Percentiles rank a stretch among this genome's conserved stretches.
These are phyloP conservation scores for Citrullus colocynthis DNA, from an alignment of 306 rosid species.

Conservation along the genomic window DNA sequence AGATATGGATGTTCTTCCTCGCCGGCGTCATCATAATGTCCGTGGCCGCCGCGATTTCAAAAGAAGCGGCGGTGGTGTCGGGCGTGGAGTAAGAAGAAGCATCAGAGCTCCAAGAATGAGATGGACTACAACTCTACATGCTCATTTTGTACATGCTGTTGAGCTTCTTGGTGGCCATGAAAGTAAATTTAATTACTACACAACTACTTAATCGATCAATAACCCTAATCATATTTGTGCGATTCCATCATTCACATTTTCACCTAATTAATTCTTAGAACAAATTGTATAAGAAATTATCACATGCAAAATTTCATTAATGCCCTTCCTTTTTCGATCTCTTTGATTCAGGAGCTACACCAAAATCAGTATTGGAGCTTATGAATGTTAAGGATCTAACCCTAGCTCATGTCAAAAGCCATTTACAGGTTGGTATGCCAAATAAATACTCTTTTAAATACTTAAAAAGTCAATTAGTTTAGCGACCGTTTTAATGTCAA, in stretches of 20 bases:
- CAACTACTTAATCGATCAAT: no score
- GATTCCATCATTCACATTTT: not conserved
- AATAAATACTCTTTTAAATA: no score
- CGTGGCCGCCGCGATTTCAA: conserved; percentile 50
- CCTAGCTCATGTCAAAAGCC: conserved; percentile 97
- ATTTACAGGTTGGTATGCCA: conserved; percentile 50
- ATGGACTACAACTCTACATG: conserved; percentile 86
- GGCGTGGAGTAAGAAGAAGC: conserved; percentile 41
- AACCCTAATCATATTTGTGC: not conserved
- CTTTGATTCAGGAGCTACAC: conserved; percentile 62
- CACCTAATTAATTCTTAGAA: not conserved
- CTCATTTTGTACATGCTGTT: conserved; percentile 82
- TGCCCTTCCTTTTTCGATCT: not conserved
- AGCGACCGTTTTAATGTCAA: no score
- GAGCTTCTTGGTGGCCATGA: conserved; percentile 94
- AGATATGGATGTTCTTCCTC: not conserved
- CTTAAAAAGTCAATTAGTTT: no score
- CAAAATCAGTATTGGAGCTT: conserved; percentile 83
- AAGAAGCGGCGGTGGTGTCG: conserved; percentile 25
- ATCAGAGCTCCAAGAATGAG: conserved; percentile 86
- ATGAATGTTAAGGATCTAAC: conserved; percentile 95
- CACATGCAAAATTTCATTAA: no score
- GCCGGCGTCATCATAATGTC: not conserved
- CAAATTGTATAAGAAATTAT: not conserved
- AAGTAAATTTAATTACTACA: conserved; percentile 25